Percentiles rank a stretch among this genome's conserved stretches.
phyloP scores from a whole-genome alignment of 441 rosid species.

The Syzygium malaccense region DNA sequence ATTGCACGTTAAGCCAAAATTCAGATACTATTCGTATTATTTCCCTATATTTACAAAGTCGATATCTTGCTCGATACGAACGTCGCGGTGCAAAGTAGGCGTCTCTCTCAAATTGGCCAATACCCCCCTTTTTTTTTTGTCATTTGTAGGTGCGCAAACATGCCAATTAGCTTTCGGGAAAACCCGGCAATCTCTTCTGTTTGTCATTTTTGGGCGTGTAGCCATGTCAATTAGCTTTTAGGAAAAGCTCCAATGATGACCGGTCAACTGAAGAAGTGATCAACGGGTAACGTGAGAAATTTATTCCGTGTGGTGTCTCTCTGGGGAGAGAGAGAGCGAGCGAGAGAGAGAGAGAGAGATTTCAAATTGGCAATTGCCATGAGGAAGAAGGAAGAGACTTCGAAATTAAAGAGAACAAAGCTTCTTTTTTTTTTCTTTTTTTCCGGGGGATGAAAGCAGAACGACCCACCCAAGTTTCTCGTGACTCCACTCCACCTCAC shows the following conservation, averaged over 20 bases:
- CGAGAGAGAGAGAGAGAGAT: slow-evolving; percentile 14
- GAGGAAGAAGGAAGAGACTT: slow-evolving; percentile 6
- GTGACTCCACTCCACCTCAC: slow-evolving; percentile 28
- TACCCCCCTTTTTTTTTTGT: rapidly evolving
- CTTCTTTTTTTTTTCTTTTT: background rate
- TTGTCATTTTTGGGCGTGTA: background rate
- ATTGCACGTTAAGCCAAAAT: no score
- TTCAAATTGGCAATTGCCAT: slow-evolving; percentile 13
- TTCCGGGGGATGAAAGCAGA: background rate
- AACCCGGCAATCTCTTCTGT: background rate
- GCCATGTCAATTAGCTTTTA: background rate
- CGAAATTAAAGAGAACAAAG: background rate
- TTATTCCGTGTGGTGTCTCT: background rate
- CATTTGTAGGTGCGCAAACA: background rate
- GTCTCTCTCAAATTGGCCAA: background rate
- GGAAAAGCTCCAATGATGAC: background rate
- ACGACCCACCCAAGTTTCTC: slow-evolving; percentile 22
- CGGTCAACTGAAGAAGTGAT: background rate
- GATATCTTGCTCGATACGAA: background rate
- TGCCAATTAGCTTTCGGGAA: background rate
- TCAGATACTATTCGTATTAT: no score
- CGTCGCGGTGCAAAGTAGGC: background rate
- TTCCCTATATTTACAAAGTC: background rate
- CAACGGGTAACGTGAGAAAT: background rate
- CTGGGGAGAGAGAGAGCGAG: background rate